Evolutionary conservation across 768 basidiomycete species (phyloP).

Genomic region (Lentinus tigrinus): DNA sequence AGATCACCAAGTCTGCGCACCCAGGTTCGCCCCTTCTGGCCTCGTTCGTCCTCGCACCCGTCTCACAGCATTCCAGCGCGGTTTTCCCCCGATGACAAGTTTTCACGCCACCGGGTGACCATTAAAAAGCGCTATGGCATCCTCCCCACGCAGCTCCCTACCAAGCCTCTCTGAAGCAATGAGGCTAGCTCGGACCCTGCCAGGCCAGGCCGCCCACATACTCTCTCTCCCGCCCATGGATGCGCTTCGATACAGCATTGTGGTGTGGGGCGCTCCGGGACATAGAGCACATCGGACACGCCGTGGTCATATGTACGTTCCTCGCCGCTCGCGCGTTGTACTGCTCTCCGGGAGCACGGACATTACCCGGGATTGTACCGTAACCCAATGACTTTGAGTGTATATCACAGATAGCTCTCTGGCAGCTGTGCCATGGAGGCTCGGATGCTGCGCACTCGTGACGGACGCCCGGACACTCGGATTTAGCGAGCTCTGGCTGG

Average conservation of each 20-base stretch:
- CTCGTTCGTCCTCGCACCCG: neutral
- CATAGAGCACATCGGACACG: neutral
- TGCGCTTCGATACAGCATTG: neutral
- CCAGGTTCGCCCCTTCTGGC: slow-evolving; percentile 62
- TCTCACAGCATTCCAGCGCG: slow-evolving; percentile 57
- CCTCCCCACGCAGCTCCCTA: slow-evolving; percentile 85
- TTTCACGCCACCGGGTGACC: slow-evolving; percentile 94
- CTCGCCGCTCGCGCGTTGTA: neutral
- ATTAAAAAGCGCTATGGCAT: slow-evolving; percentile 92
- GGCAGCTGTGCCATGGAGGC: neutral
- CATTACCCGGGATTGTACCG: neutral
- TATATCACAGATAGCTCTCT: neutral
- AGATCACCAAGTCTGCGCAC: slow-evolving; percentile 93
- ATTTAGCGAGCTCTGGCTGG: neutral
- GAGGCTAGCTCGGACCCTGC: neutral
- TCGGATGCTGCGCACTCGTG: neutral
- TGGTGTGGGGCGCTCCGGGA: neutral
- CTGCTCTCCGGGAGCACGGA: neutral
- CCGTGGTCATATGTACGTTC: neutral
- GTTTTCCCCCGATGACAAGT: slow-evolving; percentile 99
- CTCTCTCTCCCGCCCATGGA: neutral
- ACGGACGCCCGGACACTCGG: neutral
- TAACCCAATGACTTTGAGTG: neutral
- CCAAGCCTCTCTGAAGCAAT: slow-evolving; percentile 70
- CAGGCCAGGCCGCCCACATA: neutral